Percentiles rank a stretch among this genome's conserved stretches.
These are phyloP conservation scores for Podospora pseudocomata DNA, from an alignment of 495 filamentous ascomycete genomes.

Conservation along the genomic window DNA sequence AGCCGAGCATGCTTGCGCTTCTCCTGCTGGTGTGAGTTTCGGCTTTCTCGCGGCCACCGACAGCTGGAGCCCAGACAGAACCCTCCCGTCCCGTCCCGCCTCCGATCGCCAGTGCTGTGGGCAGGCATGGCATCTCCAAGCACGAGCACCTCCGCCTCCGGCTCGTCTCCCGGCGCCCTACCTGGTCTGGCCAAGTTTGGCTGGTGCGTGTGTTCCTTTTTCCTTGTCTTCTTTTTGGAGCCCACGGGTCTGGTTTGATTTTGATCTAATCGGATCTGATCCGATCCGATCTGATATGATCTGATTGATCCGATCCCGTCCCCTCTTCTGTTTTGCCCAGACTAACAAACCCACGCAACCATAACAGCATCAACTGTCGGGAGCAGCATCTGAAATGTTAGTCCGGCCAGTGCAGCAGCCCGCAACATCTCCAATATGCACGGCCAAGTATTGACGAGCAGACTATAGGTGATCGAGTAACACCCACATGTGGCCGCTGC, in stretches of 20 bases:
- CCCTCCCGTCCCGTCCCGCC: not conserved
- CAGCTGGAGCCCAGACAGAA: not conserved
- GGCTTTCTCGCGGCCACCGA: not conserved
- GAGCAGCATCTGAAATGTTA: constrained; percentile 47
- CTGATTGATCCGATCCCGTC: not conserved
- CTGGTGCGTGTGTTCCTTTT: constrained; percentile 25
- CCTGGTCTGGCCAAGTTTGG: constrained; percentile 25
- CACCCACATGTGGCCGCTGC: constrained; percentile 43
- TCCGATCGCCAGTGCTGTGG: not conserved
- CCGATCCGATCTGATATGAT: not conserved
- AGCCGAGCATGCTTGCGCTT: not conserved
- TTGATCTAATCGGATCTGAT: not conserved
- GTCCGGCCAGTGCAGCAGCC: constrained; percentile 4
- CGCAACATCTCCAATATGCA: not conserved
- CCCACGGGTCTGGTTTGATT: not conserved
- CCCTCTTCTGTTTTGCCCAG: not conserved
- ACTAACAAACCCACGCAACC: not conserved
- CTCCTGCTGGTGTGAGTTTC: not conserved
- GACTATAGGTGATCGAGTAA: constrained; percentile 41
- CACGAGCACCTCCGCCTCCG: not conserved
- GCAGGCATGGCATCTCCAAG: constrained; percentile 9
- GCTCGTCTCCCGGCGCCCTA: not conserved
- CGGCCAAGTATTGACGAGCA: not conserved
- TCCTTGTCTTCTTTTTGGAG: not conserved
- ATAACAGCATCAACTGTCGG: constrained; percentile 42